Conservation (phyloP, 2,329 filamentous ascomycete species). For the Diaporthe nobilis region DNA sequence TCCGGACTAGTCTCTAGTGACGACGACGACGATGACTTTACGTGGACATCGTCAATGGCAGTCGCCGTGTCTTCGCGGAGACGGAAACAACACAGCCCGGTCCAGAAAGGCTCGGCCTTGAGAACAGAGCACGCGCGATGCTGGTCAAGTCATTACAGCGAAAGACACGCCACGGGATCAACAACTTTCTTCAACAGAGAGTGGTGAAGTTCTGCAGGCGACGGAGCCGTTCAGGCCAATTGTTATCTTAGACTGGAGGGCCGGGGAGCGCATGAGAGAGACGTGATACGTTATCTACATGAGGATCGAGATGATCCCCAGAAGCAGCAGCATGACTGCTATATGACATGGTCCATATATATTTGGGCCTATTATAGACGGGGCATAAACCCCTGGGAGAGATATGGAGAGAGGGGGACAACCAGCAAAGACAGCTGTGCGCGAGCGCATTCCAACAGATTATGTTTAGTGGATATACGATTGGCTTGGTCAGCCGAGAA, state of each 20-base stretch:
- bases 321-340: conserved; percentile 6
- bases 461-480: background rate
- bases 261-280: background rate
- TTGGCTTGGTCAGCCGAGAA: background rate
- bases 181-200: conserved; percentile 13
- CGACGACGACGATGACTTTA: background rate
- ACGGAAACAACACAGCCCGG: background rate
- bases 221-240: background rate
- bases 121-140: background rate
- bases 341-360: conserved; percentile 12
- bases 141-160: background rate
- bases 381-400: background rate
- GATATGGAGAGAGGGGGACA: background rate
- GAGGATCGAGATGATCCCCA: background rate
- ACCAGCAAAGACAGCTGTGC: conserved; percentile 18
- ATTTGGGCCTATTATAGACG: background rate
- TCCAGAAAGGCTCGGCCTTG: background rate
- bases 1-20: background rate
- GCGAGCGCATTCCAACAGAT: background rate
- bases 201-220: background rate
- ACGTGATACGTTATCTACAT: background rate
- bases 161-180: background rate
- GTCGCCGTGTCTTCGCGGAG: background rate
- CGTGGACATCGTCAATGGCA: background rate
- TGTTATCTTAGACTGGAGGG: background rate